Conservation (phyloP, 192 early-diverging fungal species). For the Backusella macrospora region DNA sequence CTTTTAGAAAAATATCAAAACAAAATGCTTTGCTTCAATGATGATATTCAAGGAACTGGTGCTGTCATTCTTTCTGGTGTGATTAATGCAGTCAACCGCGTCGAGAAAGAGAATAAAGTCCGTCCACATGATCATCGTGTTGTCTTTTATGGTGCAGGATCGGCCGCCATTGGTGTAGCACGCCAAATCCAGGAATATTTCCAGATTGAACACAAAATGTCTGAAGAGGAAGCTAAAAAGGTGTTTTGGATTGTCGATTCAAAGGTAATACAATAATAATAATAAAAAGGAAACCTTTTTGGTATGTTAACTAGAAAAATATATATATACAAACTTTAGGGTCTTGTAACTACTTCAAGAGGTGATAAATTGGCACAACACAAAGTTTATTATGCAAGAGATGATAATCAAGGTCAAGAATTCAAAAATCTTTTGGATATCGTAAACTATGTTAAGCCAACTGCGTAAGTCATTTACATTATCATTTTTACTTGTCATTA, state of each 20-base stretch:
- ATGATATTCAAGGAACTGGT: constrained; percentile 94
- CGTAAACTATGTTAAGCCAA: constrained; percentile 88
- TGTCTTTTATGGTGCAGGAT: constrained; percentile 95
- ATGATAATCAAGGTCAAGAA: constrained; percentile 82
- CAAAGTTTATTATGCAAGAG: constrained; percentile 86
- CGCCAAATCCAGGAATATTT: constrained; percentile 88
- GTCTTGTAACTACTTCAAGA: constrained; percentile 86
- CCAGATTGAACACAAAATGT: constrained; percentile 71
- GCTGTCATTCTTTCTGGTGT: constrained; percentile 93
- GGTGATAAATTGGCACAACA: constrained; percentile 83
- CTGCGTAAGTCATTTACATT: constrained; percentile 44
- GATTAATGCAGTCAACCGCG: constrained; percentile 80
- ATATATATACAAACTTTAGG: constrained; percentile 36
- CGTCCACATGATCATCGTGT: constrained; percentile 79
- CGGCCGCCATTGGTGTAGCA: constrained; percentile 95
- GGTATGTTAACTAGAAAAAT: neutral
- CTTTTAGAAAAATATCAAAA: constrained; percentile 80
- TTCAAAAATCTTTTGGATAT: constrained; percentile 73
- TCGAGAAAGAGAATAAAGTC: constrained; percentile 60
- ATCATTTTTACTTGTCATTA: neutral
- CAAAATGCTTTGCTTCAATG: constrained; percentile 89
- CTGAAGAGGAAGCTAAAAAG: constrained; percentile 72
- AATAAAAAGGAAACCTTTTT: neutral
- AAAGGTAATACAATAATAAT: constrained; percentile 49
- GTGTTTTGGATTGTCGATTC: constrained; percentile 90